These are phyloP conservation scores for Talaromyces rugulosus DNA, from an alignment of 2,329 filamentous ascomycete genomes.

Conservation along the genomic window DNA sequence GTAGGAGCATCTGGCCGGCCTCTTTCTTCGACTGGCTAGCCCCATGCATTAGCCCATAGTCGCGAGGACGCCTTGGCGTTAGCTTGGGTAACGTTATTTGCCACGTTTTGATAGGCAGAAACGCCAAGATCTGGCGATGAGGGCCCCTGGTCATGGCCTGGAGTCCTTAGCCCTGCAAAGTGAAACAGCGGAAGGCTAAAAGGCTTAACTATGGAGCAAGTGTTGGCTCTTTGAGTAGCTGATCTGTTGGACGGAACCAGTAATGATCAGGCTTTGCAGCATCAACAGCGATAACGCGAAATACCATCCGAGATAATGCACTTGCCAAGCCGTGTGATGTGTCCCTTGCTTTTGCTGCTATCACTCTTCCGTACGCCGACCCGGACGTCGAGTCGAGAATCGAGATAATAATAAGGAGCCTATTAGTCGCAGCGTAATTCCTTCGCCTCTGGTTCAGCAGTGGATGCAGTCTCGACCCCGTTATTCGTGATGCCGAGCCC, in stretches of 20 bases:
- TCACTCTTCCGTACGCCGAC: neutral
- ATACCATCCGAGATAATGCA: neutral
- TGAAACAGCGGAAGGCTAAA: neutral
- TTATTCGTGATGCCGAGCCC: conserved; percentile 1
- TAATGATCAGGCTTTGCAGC: neutral
- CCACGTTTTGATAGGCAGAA: neutral
- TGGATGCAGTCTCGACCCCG: neutral
- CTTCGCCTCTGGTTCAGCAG: neutral
- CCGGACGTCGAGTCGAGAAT: neutral
- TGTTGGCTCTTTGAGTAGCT: neutral
- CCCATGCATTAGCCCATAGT: neutral
- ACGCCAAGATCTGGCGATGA: neutral
- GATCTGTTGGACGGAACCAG: neutral
- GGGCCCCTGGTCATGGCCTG: too few species aligned
- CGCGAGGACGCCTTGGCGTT: neutral
- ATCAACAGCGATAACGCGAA: neutral
- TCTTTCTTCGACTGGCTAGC: neutral
- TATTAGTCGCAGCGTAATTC: neutral
- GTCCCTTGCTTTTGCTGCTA: neutral
- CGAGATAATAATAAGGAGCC: neutral
- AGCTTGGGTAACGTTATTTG: neutral
- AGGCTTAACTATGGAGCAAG: neutral
- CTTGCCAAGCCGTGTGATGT: neutral
- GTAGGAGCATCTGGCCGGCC: neutral
- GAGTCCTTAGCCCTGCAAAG: neutral